Conservation (phyloP, 2,329 filamentous ascomycete genomes). For the Ceratocystis diversiconidia region DNA sequence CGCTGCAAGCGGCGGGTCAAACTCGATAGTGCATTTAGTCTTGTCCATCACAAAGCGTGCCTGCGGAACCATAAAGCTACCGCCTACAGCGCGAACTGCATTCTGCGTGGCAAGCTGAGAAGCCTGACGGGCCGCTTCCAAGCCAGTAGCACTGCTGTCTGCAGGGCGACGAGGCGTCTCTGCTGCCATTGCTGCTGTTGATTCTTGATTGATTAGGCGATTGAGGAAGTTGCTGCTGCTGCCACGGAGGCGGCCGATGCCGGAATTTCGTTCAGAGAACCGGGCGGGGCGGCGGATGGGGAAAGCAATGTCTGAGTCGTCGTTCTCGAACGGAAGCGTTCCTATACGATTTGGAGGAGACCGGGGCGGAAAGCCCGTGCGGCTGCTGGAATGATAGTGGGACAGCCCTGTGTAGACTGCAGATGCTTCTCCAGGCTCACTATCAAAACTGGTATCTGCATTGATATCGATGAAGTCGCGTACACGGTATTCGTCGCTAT, state of each 20-base stretch:
- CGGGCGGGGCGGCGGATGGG: not conserved
- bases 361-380: not conserved
- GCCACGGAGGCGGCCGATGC: not conserved
- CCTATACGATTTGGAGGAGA: slow-evolving; percentile 38
- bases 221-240: slow-evolving; percentile 4
- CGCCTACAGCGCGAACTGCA: slow-evolving; percentile 41
- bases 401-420: not conserved
- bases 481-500: slow-evolving; percentile 24
- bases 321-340: slow-evolving; percentile 40
- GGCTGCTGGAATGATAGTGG: not conserved
- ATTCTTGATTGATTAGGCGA: slow-evolving; percentile 19
- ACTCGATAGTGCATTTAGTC: slow-evolving; percentile 73
- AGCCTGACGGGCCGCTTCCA: slow-evolving; percentile 10
- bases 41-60: slow-evolving; percentile 73
- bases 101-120: slow-evolving; percentile 29
- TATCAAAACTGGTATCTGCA: not conserved
- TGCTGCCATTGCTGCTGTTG: slow-evolving; percentile 22
- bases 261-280: not conserved
- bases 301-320: slow-evolving; percentile 27
- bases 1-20: slow-evolving; percentile 68
- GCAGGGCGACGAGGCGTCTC: slow-evolving; percentile 21
- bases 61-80: slow-evolving; percentile 53
- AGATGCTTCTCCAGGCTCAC: not conserved
- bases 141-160: slow-evolving; percentile 21
- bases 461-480: slow-evolving; percentile 15